Percentiles rank a stretch among this genome's conserved stretches.
phyloP scores from a whole-genome alignment of 352 stramenopile species.

The Hyaloperonospora brassicae region DNA sequence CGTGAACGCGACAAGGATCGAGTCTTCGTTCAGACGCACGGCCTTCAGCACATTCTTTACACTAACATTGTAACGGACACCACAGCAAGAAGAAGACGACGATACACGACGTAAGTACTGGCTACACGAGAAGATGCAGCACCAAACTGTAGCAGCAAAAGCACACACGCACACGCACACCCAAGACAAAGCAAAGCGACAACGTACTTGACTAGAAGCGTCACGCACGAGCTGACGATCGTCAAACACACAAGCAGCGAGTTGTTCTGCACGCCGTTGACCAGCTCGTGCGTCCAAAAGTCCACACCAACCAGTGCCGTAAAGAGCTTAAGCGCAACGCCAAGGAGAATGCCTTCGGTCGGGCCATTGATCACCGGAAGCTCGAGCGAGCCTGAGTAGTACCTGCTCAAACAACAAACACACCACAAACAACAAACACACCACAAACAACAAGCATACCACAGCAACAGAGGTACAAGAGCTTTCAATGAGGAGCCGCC shows the following conservation, averaged over 20 bases:
- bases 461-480: too few relatives aligned
- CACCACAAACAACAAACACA: conserved; percentile 1
- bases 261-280: conserved; percentile 74
- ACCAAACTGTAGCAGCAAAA: too few relatives aligned
- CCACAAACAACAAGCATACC: too few relatives aligned
- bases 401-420: conserved; percentile 30
- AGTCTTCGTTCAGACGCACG: conserved; percentile 60
- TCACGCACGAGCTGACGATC: conserved; percentile 47
- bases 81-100: conserved; percentile 1
- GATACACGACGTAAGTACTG: neutral
- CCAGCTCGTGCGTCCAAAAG: conserved; percentile 62
- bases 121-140: too few relatives aligned
- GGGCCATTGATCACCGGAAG: conserved; percentile 95
- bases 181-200: neutral
- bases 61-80: conserved; percentile 19
- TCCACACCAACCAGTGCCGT: conserved; percentile 49
- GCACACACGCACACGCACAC: neutral
- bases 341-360: conserved; percentile 92
- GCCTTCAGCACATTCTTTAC: conserved; percentile 64
- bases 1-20: conserved; percentile 72
- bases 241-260: conserved; percentile 69
- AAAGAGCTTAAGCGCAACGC: conserved; percentile 63
- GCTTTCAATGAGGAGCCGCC: too few relatives aligned
- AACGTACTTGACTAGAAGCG: conserved; percentile 72
- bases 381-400: conserved; percentile 92